Base-by-base conservation (phyloP, 176 grass and related monocot genomes). In the Aegilops speltoides region DNA sequence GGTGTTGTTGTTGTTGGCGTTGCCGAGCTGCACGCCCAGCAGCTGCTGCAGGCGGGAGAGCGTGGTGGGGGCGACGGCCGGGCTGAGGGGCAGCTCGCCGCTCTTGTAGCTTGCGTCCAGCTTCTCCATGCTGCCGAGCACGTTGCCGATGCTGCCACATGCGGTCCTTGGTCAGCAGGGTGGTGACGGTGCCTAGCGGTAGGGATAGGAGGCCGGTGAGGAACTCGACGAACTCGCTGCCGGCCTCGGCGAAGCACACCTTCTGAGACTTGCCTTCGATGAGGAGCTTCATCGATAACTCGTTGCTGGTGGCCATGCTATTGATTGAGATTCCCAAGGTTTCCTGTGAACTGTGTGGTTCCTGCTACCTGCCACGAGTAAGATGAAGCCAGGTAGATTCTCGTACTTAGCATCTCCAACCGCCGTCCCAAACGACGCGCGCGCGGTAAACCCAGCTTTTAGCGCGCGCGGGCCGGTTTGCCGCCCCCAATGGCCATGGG, bases 81-180 rank as follows among this genome's bases (percentile, higher is more conserved):
- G 46, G 19, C 14, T 71, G 34, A 88, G 36, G 6, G 45, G 77
- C 6, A 9, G 50, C 56, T 78, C 37, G 36, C 36, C 62, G 36
- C 28, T 73, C 20, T 24, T 41, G 73, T 62, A 88, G 14, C 48
- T 83, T 52, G 36, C 3, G 7, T 78, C 64, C 6, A 88, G 25
- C 29, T 60, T 43, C 64, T 78, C 32, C 36, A 78, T 23, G 17
- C 50, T 88, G 63, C 57, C 34, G 59, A 78, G 73, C 25, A 68
- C 73, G 46, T 82, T 85, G 4, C 73, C 80, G 4, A 88, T 77
- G 25, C 86, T 78, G 63, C 86, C 86, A 63, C 72, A 83, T 78
- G 22, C 73, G 50, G 46, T 88, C 86, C 45, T 78, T 83, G 64
- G 80, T 62, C 4, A 88, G 73, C 50, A 88, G 36, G 46, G 15